phyloP scores from a whole-genome alignment of 2,329 filamentous ascomycete species.

The Eutypella sp. region DNA sequence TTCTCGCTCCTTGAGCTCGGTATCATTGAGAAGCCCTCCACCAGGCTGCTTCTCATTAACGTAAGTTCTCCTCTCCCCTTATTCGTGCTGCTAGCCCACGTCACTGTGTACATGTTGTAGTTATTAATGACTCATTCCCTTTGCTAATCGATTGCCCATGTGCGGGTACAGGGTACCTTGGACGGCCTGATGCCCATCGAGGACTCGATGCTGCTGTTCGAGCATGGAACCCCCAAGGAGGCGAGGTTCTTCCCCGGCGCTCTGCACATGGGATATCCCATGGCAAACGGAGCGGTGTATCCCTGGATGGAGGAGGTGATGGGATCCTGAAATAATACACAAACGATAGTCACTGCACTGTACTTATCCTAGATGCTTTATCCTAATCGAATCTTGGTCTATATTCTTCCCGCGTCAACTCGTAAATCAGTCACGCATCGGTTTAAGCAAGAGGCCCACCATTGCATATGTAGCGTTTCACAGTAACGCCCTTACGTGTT shows the following conservation, averaged over 20 bases:
- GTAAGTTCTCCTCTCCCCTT: conserved; percentile 30
- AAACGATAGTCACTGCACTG: no score
- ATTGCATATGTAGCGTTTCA: no score
- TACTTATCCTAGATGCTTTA: no score
- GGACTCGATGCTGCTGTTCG: conserved; percentile 59
- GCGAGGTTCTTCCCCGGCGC: conserved; percentile 57
- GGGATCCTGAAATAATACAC: conserved; percentile 21
- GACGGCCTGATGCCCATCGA: conserved; percentile 66
- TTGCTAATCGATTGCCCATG: no score
- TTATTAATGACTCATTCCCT: no score
- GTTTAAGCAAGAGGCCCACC: no score
- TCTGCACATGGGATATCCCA: conserved; percentile 64
- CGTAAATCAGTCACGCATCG: no score
- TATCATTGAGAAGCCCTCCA: conserved; percentile 50
- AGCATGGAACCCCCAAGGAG: conserved; percentile 62
- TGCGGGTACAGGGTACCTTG: conserved; percentile 44
- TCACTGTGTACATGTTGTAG: no score
- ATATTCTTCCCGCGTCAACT: no score
- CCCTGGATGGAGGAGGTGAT: conserved; percentile 58
- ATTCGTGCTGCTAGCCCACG: not conserved
- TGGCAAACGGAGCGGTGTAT: conserved; percentile 52
- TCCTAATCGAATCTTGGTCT: no score
- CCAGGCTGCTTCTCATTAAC: conserved; percentile 56
- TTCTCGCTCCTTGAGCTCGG: conserved; percentile 59
- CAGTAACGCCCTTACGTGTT: no score